These are phyloP conservation scores for Amanita inopinata DNA, from an alignment of 768 basidiomycete genomes.

Conservation along the genomic window DNA sequence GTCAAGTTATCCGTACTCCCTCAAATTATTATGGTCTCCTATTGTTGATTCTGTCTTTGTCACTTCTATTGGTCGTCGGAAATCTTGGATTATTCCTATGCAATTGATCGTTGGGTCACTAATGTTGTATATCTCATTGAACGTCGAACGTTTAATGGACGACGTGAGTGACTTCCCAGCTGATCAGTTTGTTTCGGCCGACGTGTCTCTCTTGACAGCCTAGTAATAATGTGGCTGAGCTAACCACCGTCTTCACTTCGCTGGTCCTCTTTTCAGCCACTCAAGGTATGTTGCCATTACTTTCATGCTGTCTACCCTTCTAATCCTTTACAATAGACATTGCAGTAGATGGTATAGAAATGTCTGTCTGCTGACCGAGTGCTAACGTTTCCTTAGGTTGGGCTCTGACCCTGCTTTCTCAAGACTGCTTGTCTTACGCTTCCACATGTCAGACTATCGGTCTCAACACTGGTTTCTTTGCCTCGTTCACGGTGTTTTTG, in stretches of 20 bases:
- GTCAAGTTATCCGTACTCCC: slow-evolving; percentile 89
- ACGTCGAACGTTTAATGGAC: slow-evolving; percentile 68
- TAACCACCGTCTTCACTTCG: slow-evolving; percentile 80
- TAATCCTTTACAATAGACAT: slow-evolving; percentile 54
- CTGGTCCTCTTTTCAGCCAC: slow-evolving; percentile 95
- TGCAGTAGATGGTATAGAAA: slow-evolving; percentile 78
- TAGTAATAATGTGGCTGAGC: slow-evolving; percentile 60
- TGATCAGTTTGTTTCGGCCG: slow-evolving; percentile 9
- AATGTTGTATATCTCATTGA: slow-evolving; percentile 69
- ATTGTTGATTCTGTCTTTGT: slow-evolving; percentile 90
- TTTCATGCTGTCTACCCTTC: slow-evolving; percentile 3
- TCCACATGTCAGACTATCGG: slow-evolving; percentile 98
- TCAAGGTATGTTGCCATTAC: slow-evolving; percentile 52
- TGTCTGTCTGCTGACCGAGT: background rate
- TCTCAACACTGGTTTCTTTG: slow-evolving; percentile 89
- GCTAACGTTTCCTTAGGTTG: slow-evolving; percentile 36
- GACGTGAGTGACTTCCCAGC: slow-evolving; percentile 38
- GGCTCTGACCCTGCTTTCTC: slow-evolving; percentile 80
- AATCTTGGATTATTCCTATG: slow-evolving; percentile 99
- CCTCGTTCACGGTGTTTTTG: slow-evolving; percentile 94
- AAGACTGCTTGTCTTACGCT: slow-evolving; percentile 91
- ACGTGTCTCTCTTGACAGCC: slow-evolving; percentile 46
- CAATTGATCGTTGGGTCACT: slow-evolving; percentile 81
- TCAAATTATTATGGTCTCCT: slow-evolving; percentile 96
- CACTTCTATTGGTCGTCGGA: slow-evolving; percentile 79